These are phyloP conservation scores for Podila horticola DNA, from an alignment of 192 early-diverging fungal species.

Conservation along the genomic window DNA sequence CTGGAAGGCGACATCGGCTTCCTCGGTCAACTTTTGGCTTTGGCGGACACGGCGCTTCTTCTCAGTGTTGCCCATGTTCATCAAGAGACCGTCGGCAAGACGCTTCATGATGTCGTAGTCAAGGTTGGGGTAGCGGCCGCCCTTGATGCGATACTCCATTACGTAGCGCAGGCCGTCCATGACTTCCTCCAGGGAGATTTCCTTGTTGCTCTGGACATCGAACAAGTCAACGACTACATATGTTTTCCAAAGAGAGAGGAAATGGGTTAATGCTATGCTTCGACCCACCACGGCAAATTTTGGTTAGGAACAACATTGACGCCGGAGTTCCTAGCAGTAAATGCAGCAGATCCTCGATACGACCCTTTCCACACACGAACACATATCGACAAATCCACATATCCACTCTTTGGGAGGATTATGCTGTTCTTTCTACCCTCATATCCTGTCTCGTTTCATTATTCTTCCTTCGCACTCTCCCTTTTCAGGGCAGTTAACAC, in stretches of 20 bases:
- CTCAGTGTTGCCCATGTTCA: conserved; percentile 76
- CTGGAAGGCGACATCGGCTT: conserved; percentile 87
- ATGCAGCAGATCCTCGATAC: too few species aligned
- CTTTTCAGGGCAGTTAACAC: too few species aligned
- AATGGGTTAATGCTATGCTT: background rate
- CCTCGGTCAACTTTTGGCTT: conserved; percentile 70
- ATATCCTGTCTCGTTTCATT: too few species aligned
- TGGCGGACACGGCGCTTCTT: conserved; percentile 71
- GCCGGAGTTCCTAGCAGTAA: too few species aligned
- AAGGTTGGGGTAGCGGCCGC: conserved; percentile 83
- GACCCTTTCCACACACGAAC: too few species aligned
- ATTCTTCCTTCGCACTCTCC: too few species aligned
- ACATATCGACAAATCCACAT: too few species aligned
- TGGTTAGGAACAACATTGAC: too few species aligned
- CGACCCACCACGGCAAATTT: too few species aligned
- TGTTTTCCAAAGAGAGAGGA: background rate
- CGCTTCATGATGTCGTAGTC: conserved; percentile 87
- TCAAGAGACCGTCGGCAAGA: conserved; percentile 85
- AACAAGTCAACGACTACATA: conserved; percentile 82
- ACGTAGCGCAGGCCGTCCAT: conserved; percentile 92
- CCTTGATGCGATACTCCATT: conserved; percentile 91
- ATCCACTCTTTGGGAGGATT: too few species aligned
- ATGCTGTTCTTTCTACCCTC: too few species aligned
- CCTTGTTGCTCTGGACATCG: conserved; percentile 73
- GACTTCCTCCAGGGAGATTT: conserved; percentile 82